These are phyloP conservation scores for Globisporangium rhizosaccharum DNA, from an alignment of 352 stramenopile species.

Conservation along the genomic window DNA sequence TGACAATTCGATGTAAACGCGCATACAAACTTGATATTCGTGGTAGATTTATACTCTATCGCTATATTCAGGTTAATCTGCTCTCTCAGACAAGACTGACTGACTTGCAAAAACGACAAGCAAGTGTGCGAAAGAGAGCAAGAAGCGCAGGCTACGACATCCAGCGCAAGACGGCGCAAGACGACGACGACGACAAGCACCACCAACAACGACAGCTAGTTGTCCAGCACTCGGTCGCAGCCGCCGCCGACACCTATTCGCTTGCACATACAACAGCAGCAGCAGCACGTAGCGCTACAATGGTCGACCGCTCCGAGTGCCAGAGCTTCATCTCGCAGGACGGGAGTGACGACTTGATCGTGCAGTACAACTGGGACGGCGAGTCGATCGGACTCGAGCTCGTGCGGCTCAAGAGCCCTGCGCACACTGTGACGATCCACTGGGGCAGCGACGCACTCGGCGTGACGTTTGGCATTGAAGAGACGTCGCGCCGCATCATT, in stretches of 20 bases:
- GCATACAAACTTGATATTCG: background rate
- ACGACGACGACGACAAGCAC: background rate
- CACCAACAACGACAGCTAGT: too few relatives aligned
- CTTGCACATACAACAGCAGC: background rate
- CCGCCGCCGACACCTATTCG: background rate
- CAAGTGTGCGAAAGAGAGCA: background rate
- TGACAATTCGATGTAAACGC: background rate
- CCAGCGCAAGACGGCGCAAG: background rate
- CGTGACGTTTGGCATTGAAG: slow-evolving; percentile 72
- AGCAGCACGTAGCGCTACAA: background rate
- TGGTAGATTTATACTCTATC: background rate
- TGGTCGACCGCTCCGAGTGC: slow-evolving; percentile 20
- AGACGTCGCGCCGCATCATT: slow-evolving; percentile 56
- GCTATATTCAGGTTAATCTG: too few relatives aligned
- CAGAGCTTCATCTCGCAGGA: slow-evolving; percentile 37
- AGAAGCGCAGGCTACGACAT: background rate
- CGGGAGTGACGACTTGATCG: slow-evolving; percentile 43
- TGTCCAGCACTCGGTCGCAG: background rate
- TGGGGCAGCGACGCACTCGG: slow-evolving; percentile 47
- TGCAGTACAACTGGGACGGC: slow-evolving; percentile 54
- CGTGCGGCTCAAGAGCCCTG: slow-evolving; percentile 32
- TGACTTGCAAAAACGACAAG: too few relatives aligned
- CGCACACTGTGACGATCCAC: slow-evolving; percentile 21
- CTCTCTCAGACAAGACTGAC: too few relatives aligned
- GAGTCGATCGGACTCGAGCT: slow-evolving; percentile 52